Evolutionary conservation across 2,329 filamentous ascomycete species (phyloP).

Genomic region (Didymella lethalis): DNA sequence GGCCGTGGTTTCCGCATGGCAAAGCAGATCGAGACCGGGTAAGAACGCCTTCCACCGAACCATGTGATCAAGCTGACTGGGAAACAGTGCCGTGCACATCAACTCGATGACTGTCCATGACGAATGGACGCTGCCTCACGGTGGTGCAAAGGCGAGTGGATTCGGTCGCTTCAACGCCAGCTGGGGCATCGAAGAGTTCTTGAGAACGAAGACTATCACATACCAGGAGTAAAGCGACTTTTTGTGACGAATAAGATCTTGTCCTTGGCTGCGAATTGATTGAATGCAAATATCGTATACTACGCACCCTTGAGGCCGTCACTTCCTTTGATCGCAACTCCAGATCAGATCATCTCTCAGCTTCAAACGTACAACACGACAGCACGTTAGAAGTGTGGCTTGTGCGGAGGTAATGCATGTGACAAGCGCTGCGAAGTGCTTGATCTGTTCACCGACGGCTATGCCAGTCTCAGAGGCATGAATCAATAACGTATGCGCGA

Average conservation of each 20-base stretch:
- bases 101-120: conserved; percentile 62
- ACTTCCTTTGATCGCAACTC: not conserved
- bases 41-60: conserved; percentile 20
- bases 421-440: not conserved
- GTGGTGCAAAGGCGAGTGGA: conserved; percentile 59
- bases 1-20: conserved; percentile 54
- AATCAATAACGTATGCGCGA: not conserved
- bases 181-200: conserved; percentile 58
- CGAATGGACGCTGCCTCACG: conserved; percentile 58
- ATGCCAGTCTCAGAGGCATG: not conserved
- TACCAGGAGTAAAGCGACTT: conserved; percentile 42
- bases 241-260: not conserved
- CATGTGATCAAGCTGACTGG: not conserved
- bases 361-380: not conserved
- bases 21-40: conserved; percentile 65
- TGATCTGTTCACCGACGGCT: not conserved
- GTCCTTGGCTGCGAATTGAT: not conserved
- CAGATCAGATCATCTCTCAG: not conserved
- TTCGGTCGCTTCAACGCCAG: conserved; percentile 58
- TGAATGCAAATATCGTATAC: not conserved
- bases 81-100: conserved; percentile 57
- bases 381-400: not conserved
- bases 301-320: not conserved
- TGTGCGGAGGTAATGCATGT: conserved; percentile 3
- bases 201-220: conserved; percentile 54